Evolutionary conservation across 208 protist genomes (phyloP), one percentile per base, ranked within the genome.

Genomic region (Trypanosoma rangeli): DNA sequence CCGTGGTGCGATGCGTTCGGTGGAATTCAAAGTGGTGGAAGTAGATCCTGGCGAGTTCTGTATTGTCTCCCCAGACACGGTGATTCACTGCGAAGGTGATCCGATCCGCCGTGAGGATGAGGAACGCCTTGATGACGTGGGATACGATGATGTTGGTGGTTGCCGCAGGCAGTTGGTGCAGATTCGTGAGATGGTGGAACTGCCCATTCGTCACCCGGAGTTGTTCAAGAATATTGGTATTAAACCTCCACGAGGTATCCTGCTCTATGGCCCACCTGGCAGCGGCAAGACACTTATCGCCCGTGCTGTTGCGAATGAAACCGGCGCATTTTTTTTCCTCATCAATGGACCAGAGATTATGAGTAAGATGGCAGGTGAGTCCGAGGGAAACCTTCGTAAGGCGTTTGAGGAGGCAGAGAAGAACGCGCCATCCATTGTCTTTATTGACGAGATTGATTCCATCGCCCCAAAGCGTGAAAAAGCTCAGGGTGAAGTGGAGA

Each of bases 261-360:
- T 99, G n/a, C 75, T 99, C 56, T 99, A 98, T 77, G 99, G 99
- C 55, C 99, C 99, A 15, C 98, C 99, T 0, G 99, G 99, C 29
- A 99, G 94, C 72, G 99, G 99, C 75, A 99, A 99, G 90, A 99
- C 98, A n/a, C 87, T 99, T 66, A 99, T 99, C 75, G 99, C 98
- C 4, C 95, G 98, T 57, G 99, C 99, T 57, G 98, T 99, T 50
- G 99, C 99, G 39, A 99, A 99, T 85, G 99, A 99, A 87, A 99
- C 99, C 10, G 99, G 99, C 71, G 98, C 99, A 18, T 99, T 99
- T 94, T 99, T 99, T 90, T 99, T 99, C 79, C 82, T 99, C 26
- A 99, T 99, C 81, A 99, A 99, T 86, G 99, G 99, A 52, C 96
- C 99, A 50, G 99, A 99, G 84, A 99, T 99, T 76, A 99, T 99